Percentiles rank a stretch among this genome's conserved stretches.
These are phyloP conservation scores for Sclerotiophoma versabilis DNA, from an alignment of 2,329 filamentous ascomycete species.

Conservation along the genomic window DNA sequence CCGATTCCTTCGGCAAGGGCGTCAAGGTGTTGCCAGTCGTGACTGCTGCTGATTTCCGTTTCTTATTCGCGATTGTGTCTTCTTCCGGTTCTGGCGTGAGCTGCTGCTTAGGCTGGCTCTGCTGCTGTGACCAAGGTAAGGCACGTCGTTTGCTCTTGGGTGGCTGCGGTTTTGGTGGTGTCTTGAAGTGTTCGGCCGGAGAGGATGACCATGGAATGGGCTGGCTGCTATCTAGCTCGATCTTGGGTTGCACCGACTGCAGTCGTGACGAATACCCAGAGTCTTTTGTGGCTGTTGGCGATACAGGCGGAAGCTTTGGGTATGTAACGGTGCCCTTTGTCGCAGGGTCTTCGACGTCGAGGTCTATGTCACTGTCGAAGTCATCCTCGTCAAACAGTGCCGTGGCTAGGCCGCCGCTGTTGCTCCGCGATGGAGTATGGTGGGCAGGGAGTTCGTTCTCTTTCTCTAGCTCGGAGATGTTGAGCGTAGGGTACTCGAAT, in stretches of 20 bases:
- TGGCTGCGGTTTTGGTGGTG: conserved; percentile 32
- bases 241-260: conserved; percentile 32
- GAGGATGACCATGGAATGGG: conserved; percentile 77
- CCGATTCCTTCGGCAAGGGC: conserved; percentile 51
- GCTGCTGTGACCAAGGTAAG: conserved; percentile 65
- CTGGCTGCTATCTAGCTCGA: conserved; percentile 57
- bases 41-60: conserved; percentile 43
- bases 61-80: conserved; percentile 35
- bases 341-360: conserved; percentile 71
- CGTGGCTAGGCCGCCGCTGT: conserved; percentile 30
- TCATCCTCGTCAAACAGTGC: conserved; percentile 75
- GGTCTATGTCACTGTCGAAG: conserved; percentile 82
- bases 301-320: conserved; percentile 45
- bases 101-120: conserved; percentile 36
- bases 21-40: conserved; percentile 50
- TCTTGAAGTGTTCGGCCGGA: conserved; percentile 56
- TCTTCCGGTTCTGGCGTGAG: conserved; percentile 28
- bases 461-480: conserved; percentile 35
- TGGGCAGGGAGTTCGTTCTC: conserved; percentile 32
- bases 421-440: conserved; percentile 22
- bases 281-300: conserved; percentile 45
- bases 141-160: conserved; percentile 43
- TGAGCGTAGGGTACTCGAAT: conserved; percentile 40
- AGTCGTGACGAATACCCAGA: conserved; percentile 28
- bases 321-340: conserved; percentile 55